Evolutionary conservation across 2,329 filamentous ascomycete genomes (phyloP), one percentile per base, ranked within the genome.

Genomic region (Fonsecaea monophora): DNA sequence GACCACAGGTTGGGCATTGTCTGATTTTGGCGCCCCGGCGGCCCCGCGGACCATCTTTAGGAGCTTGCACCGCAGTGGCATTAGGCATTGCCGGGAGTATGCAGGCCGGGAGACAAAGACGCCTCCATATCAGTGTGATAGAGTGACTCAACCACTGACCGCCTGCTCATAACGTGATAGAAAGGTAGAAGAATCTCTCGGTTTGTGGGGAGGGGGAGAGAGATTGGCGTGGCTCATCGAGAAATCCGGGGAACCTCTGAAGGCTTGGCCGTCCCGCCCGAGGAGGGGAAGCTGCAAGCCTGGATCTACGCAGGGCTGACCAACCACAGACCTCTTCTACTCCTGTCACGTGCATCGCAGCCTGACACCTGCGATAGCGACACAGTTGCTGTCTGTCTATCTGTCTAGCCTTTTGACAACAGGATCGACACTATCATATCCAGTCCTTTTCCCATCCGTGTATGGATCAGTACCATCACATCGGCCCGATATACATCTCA

Each of bases 1-100:
- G 63, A 8, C 66, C 71, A 64, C 74, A 76, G 53, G 65, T 68
- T 38, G 54, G 48, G 54, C 68, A 70, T 50, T 68, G 63, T 32
- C 63, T 64, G 30, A 70, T 48, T 56, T 68, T 70, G 40, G 56
- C 40, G n/a, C 37, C 63, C 8, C 68, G 65, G 34, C 66, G 62
- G n/a, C 60, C 60, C n/a, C 60, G 56, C 4, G 58, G 42, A n/a
- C 60, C 57, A 60, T 53, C 48, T 50, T 69, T 63, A 25, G 55
- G 35, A 25, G n/a, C 37, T 48, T 35, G 50, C n/a, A 45, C 48
- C 25, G 35, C 13, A 21, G 37, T 42, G 21, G 53, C 30, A n/a
- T 63, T 62, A 53, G 58, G 54, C 67, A 65, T 67, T 48, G 30
- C 55, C 53, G 38, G 50, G 60, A 37, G 6, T 10, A 18, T 15